Evolutionary conservation across 176 grass and related monocot genomes (phyloP).

Genomic region (Guadua angustifolia): DNA sequence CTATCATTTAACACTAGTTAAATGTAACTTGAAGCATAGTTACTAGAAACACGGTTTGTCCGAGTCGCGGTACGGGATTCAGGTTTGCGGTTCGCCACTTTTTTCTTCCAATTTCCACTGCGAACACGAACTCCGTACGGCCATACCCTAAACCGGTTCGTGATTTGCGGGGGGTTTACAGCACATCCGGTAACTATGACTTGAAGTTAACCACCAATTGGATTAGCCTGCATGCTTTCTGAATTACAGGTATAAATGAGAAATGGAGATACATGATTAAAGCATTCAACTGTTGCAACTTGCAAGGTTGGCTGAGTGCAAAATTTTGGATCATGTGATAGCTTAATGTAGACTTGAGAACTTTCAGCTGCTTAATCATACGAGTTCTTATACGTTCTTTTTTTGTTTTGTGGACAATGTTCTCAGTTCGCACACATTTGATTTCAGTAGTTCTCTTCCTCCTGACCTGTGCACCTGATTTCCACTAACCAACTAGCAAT

Average conservation of each 20-base stretch:
- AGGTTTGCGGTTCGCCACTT: too few relatives aligned
- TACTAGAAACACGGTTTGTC: too few relatives aligned
- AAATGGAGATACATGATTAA: conserved; percentile 11
- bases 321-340: conserved; percentile 2
- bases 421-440: conserved; percentile 11
- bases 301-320: neutral
- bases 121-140: too few relatives aligned
- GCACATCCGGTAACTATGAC: too few relatives aligned
- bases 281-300: neutral
- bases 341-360: neutral
- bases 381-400: neutral
- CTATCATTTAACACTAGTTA: neutral
- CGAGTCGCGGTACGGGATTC: too few relatives aligned
- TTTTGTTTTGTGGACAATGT: conserved; percentile 4
- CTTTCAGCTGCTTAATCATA: conserved; percentile 27
- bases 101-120: too few relatives aligned
- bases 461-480: neutral
- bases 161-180: too few relatives aligned
- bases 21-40: conserved; percentile 8
- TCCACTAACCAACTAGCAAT: conserved; percentile 12
- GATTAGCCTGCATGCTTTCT: conserved; percentile 30
- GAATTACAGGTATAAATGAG: conserved; percentile 31
- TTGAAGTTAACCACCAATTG: neutral
- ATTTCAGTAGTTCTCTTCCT: conserved; percentile 21
- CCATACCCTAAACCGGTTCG: too few relatives aligned